Evolutionary conservation across 2,329 filamentous ascomycete genomes (phyloP).

Genomic region (Stachybotrys elegans): DNA sequence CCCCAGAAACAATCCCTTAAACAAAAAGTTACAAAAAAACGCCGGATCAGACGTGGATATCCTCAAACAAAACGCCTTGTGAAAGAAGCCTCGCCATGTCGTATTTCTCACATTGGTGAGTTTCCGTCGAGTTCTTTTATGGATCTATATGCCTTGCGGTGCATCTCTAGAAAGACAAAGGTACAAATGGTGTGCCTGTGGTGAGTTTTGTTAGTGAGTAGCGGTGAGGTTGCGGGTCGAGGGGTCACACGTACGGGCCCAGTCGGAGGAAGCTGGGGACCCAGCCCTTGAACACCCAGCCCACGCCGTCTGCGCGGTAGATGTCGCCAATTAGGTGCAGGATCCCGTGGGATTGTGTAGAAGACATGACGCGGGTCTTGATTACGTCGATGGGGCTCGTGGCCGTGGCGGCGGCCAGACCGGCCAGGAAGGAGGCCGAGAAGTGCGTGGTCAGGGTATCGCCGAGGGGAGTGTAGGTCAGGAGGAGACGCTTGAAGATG

Average conservation of each 20-base stretch:
- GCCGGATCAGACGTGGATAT: too few species aligned
- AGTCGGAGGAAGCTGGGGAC: slow-evolving; percentile 67
- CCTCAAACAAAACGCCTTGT: too few species aligned
- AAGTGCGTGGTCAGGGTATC: slow-evolving; percentile 76
- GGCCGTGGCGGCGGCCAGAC: slow-evolving; percentile 78
- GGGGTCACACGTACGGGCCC: slow-evolving; percentile 51
- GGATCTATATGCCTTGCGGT: slow-evolving; percentile 70
- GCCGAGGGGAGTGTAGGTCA: slow-evolving; percentile 60
- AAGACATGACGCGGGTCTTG: slow-evolving; percentile 83
- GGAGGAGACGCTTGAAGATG: slow-evolving; percentile 67
- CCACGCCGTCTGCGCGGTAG: slow-evolving; percentile 63
- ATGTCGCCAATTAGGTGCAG: slow-evolving; percentile 59
- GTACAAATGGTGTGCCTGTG: slow-evolving; percentile 75
- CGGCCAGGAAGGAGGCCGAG: slow-evolving; percentile 69
- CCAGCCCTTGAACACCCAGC: slow-evolving; percentile 90
- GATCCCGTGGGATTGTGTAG: slow-evolving; percentile 46
- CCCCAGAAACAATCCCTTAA: too few species aligned
- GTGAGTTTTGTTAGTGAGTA: slow-evolving; percentile 8
- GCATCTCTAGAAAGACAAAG: slow-evolving; percentile 80
- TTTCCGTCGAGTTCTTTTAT: slow-evolving; percentile 33
- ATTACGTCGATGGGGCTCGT: slow-evolving; percentile 85
- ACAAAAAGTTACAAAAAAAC: too few species aligned
- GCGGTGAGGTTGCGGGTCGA: too few species aligned
- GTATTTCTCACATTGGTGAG: too few species aligned
- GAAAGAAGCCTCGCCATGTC: too few species aligned